Evolutionary conservation across 768 basidiomycete species (phyloP).

Genomic region (Russula sp.): DNA sequence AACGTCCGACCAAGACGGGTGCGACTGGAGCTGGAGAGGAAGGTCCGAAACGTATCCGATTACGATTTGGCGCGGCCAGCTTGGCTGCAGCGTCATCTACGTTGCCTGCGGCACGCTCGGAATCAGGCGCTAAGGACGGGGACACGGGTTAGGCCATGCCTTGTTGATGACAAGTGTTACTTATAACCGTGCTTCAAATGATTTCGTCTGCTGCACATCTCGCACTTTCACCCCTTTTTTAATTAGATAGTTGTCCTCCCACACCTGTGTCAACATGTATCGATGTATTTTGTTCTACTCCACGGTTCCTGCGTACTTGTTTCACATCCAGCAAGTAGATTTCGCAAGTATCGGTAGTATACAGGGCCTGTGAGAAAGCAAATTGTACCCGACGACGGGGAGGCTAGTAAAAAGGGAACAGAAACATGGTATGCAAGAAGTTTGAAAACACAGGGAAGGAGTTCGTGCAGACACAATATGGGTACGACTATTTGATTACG

Average conservation of each 20-base stretch:
- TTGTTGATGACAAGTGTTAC: neutral
- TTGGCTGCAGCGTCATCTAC: constrained; percentile 29
- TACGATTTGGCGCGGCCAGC: constrained; percentile 53
- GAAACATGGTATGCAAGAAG: constrained; percentile 29
- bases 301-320: neutral
- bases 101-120: constrained; percentile 44
- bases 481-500: constrained; percentile 25
- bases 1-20: constrained; percentile 20
- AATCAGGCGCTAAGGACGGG: constrained; percentile 61
- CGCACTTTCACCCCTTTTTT: neutral
- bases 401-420: constrained; percentile 23
- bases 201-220: constrained; percentile 10
- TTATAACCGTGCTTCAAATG: constrained; percentile 4
- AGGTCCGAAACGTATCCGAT: constrained; percentile 60
- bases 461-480: constrained; percentile 22
- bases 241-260: constrained; percentile 6
- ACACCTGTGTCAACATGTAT: constrained; percentile 17
- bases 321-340: constrained; percentile 18
- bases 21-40: constrained; percentile 9
- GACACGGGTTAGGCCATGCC: constrained; percentile 50
- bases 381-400: constrained; percentile 27
- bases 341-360: constrained; percentile 25
- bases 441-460: constrained; percentile 19
- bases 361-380: constrained; percentile 25
- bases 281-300: constrained; percentile 16